Evolutionary conservation across 2,329 filamentous ascomycete species (phyloP).

Genomic region (Ophiostoma triangulosporum): DNA sequence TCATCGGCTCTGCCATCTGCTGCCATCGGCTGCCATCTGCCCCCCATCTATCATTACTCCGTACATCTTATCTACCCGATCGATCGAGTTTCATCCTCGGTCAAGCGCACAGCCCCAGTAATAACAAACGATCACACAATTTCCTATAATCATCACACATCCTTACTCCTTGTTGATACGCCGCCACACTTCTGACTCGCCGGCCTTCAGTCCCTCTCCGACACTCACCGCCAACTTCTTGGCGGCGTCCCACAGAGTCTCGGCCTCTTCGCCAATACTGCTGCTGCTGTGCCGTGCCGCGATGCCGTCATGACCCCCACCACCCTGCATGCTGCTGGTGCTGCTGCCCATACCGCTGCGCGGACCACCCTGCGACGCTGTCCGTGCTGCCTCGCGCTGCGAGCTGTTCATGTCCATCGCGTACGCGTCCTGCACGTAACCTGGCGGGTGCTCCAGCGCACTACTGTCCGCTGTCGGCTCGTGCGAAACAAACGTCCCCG

Average conservation of each 20-base stretch:
- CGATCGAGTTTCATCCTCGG: too few species aligned
- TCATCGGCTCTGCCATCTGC: too few species aligned
- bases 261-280: slow-evolving; percentile 24
- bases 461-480: neutral
- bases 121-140: too few species aligned
- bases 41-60: too few species aligned
- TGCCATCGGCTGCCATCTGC: too few species aligned
- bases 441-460: slow-evolving; percentile 33
- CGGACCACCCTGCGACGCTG: neutral
- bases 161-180: slow-evolving; percentile 44
- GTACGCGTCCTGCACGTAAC: slow-evolving; percentile 42
- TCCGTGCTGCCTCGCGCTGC: slow-evolving; percentile 25
- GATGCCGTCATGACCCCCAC: neutral
- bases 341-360: neutral
- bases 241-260: slow-evolving; percentile 39
- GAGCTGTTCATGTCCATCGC: slow-evolving; percentile 37
- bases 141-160: neutral
- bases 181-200: slow-evolving; percentile 49
- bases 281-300: neutral
- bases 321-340: neutral
- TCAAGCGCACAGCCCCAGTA: too few species aligned
- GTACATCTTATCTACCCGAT: too few species aligned
- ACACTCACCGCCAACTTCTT: slow-evolving; percentile 45
- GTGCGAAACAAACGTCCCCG: slow-evolving; percentile 8
- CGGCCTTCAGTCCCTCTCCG: slow-evolving; percentile 42